Conservation (phyloP, 164 flowering plant genomes). For the Hamamelis virginiana region DNA sequence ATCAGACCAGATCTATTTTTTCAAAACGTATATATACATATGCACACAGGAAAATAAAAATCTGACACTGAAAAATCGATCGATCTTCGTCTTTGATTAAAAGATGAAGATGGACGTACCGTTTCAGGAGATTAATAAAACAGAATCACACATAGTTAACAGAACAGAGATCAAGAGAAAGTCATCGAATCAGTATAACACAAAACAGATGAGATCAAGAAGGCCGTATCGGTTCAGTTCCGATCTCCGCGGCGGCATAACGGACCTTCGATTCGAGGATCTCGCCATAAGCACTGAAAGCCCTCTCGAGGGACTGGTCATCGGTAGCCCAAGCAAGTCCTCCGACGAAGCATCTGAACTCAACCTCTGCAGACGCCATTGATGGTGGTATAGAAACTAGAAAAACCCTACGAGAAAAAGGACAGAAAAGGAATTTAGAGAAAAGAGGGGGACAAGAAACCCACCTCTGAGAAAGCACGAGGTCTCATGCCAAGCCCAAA, state of each 20-base stretch:
- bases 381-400: neutral
- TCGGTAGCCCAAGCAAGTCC: conserved; percentile 66
- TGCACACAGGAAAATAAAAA: neutral
- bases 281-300: conserved; percentile 48
- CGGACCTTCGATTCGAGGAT: conserved; percentile 65
- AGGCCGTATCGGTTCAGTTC: conserved; percentile 36
- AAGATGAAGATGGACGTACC: conserved; percentile 53
- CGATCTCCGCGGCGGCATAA: conserved; percentile 40
- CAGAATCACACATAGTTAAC: conserved; percentile 10
- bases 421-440: neutral
- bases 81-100: conserved; percentile 36
- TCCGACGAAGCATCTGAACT: conserved; percentile 56
- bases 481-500: neutral
- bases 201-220: conserved; percentile 22
- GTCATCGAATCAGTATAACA: conserved; percentile 18
- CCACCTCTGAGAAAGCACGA: neutral
- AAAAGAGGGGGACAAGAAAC: neutral
- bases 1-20: neutral
- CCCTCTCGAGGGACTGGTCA: conserved; percentile 33
- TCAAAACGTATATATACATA: neutral
- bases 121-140: conserved; percentile 27
- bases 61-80: conserved; percentile 26
- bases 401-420: neutral
- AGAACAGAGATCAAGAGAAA: conserved; percentile 11
- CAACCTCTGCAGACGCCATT: conserved; percentile 48